Evolutionary conservation across 768 basidiomycete genomes (phyloP).

Genomic region (Serendipita indica): DNA sequence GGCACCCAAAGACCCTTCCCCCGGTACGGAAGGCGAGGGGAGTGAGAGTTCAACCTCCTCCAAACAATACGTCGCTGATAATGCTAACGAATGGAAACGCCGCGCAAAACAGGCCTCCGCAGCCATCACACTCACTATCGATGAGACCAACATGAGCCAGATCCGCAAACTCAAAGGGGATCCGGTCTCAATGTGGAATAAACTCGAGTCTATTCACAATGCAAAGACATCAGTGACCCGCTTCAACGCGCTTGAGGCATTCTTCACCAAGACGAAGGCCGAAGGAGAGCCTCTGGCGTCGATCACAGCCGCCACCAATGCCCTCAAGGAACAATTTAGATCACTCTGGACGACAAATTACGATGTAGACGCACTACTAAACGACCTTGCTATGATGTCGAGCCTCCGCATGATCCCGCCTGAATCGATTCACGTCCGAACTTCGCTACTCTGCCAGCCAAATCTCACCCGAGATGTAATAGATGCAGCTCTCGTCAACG

Average conservation of each 20-base stretch:
- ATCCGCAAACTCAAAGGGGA: not conserved
- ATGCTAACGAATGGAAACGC: not conserved
- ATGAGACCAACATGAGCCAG: not conserved
- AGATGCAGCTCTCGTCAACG: not conserved
- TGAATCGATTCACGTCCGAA: not conserved
- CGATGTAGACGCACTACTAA: not conserved
- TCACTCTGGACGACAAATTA: constrained; percentile 10
- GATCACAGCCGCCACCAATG: constrained; percentile 7
- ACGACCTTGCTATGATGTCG: constrained; percentile 1
- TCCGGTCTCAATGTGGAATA: constrained; percentile 13
- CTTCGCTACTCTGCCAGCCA: not conserved
- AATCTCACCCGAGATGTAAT: not conserved
- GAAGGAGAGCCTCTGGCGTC: constrained; percentile 13
- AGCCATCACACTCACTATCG: not conserved
- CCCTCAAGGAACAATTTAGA: constrained; percentile 13
- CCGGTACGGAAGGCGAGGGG: no score
- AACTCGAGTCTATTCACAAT: constrained; percentile 14
- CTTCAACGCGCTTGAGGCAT: constrained; percentile 15
- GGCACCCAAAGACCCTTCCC: no score
- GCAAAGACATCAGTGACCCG: constrained; percentile 13
- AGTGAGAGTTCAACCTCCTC: no score
- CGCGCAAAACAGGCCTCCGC: not conserved
- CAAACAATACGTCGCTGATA: no score
- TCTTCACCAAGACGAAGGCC: constrained; percentile 14
- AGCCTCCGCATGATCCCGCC: not conserved